A percentile compares a stretch with the other conserved stretches of the same genome.
These are phyloP conservation scores for Stephanodiscus minutulus DNA, from an alignment of 108 stramenopile species.

Conservation along the genomic window DNA sequence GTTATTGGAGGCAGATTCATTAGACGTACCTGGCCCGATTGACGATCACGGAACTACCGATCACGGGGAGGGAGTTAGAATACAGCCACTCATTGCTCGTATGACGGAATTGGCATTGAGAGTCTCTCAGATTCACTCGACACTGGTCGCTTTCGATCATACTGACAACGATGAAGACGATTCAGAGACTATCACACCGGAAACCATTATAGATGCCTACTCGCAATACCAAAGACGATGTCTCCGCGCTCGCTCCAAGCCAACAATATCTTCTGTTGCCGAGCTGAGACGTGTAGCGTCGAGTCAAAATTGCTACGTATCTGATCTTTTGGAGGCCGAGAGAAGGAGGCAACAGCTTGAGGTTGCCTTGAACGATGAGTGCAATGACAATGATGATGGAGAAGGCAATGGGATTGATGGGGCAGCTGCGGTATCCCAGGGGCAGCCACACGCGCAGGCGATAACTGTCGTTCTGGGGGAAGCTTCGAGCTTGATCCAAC, in stretches of 20 bases:
- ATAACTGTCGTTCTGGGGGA: constrained; percentile 76
- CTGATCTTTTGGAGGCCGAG: constrained; percentile 44
- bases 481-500: constrained; percentile 75
- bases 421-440: constrained; percentile 14
- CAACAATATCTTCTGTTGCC: constrained; percentile 59
- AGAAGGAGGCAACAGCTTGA: constrained; percentile 32
- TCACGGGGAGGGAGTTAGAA: constrained; percentile 15
- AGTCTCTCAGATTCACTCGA: constrained; percentile 39
- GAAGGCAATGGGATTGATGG: constrained; percentile 39
- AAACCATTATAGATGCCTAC: constrained; percentile 49
- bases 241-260: constrained; percentile 70
- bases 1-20: constrained; percentile 32
- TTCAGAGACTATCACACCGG: constrained; percentile 24
- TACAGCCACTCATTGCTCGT: constrained; percentile 56
- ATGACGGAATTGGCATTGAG: constrained; percentile 65
- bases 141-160: constrained; percentile 5
- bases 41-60: constrained; percentile 7
- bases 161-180: constrained; percentile 23
- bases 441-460: constrained; percentile 64
- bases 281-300: constrained; percentile 53
- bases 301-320: constrained; percentile 41
- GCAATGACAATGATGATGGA: constrained; percentile 44
- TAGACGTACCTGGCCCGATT: constrained; percentile 19
- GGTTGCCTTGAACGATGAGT: constrained; percentile 37
- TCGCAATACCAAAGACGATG: constrained; percentile 69